Base-by-base conservation (phyloP, 2,329 filamentous ascomycete species). In the Periconia sp. region DNA sequence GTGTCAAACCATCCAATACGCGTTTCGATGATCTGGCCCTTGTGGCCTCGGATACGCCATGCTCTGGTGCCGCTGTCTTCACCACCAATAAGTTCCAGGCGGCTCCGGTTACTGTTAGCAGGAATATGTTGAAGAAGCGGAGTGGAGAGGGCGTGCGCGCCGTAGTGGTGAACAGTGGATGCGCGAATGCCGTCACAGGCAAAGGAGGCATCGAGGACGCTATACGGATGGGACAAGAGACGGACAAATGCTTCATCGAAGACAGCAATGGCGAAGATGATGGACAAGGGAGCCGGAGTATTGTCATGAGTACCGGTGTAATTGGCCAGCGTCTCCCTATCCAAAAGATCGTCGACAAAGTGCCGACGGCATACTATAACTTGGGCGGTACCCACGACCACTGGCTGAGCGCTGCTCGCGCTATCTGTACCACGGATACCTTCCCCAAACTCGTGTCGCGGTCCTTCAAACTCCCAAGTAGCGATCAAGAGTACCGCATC, bases 41-140 rank as follows among this genome's bases (percentile, higher is more conserved):
- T 61, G 83, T 99, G 59, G 87, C 88, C 17, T 97, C 94, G 7
- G 91, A 96, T 66, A 82, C 82, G 49, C 91, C 92, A 50, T 97
- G 92, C 74, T 83, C 90, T 7, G 92, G 89, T 10, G 91, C 92
- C 0, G 94, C 92, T 7, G 92, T 97, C 44, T 97, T 97, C 78
- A 99, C 94, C 50, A 95, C 92, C 75, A 99, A 99, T 79, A 92
- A 93, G 75, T 99, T 99, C 78, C 92, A 97, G 76, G 94, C 94
- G 17, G 94, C 94, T 11, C 94, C 94, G 6, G 93, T 99, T 43
- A 91, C 90, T 30, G 89, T 96, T 56, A 93, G 89, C 74, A 82
- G 86, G 59, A 81, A 88, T 53, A 84, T 92, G 55, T 77, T 96
- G 35, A 81, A 85, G 70, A 80, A 80, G 60, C 84, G 85, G 62